Conservation (phyloP, 176 grass and related monocot genomes). For the Musa itinerans region DNA sequence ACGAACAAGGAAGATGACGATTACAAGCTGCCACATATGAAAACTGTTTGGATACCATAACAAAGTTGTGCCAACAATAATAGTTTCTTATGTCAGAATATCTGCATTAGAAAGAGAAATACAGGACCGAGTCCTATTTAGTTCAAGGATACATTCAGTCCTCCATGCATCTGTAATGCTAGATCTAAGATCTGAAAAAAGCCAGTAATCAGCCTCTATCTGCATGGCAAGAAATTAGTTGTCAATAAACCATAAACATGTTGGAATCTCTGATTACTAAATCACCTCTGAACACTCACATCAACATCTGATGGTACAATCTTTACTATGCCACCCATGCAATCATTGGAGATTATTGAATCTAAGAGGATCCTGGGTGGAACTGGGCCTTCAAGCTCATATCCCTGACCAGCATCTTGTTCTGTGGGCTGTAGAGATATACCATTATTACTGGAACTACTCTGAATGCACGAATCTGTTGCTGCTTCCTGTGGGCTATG, state of each 20-base stretch:
- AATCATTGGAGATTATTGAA: slow-evolving; percentile 39
- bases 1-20: background rate
- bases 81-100: background rate
- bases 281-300: slow-evolving; percentile 28
- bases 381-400: slow-evolving; percentile 22
- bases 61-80: background rate
- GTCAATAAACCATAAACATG: background rate
- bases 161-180: slow-evolving; percentile 65
- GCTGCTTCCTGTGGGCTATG: slow-evolving; percentile 12
- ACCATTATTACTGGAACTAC: slow-evolving; percentile 12
- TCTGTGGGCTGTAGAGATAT: slow-evolving; percentile 23
- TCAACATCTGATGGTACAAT: slow-evolving; percentile 49
- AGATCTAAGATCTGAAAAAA: slow-evolving; percentile 39
- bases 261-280: background rate
- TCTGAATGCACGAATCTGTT: slow-evolving; percentile 14
- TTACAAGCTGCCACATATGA: background rate
- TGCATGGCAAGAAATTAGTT: slow-evolving; percentile 35
- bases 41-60: background rate
- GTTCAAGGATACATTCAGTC: slow-evolving; percentile 33
- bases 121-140: background rate
- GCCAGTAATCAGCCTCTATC: slow-evolving; percentile 83
- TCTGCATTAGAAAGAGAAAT: background rate
- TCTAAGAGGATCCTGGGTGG: slow-evolving; percentile 23
- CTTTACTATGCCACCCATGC: slow-evolving; percentile 43
- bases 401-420: slow-evolving; percentile 24